Base-by-base conservation (phyloP, 768 basidiomycete species). In the Boletus sp. region DNA sequence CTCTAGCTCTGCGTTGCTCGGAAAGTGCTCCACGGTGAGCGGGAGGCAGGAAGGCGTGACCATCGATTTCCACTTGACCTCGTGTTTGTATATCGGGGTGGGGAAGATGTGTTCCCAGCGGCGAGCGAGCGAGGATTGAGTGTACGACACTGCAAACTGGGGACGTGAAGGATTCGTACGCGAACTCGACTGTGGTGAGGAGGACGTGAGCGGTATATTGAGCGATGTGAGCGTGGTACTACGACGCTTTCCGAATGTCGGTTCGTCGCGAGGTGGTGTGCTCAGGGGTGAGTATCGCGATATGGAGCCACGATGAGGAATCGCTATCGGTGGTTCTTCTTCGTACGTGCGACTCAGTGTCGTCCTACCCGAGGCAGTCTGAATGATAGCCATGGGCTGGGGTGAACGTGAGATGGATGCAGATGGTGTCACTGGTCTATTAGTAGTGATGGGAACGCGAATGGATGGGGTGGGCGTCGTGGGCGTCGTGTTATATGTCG, bases 41-140 rank as follows among this genome's bases (percentile, higher is more conserved):
- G 96, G 96, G 2, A 98, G 80, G 64, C 92, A 95, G 11, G 85
- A 83, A 0, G 95, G 94, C 0, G 90, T 89, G 50, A 87, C 80
- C 68, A 94, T 85, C 10, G 87, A 87, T 61, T 83, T 85, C 96
- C 96, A 98, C 69, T 98, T 97, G 71, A 94, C 81, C 45, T 95
- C 87, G 58, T 94, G 86, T 69, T 92, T 89, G 67, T 83, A 87
- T 28, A 82, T 70, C 7, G 86, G 83, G 17, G 80, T 79, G 0
- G 93, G 86, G 66, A 90, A 87, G 57, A 89, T 82, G 67, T 96
- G 92, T 61, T 95, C 86, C 94, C 95, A 98, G 18, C 94, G 77
- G 42, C 90, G 78, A 2, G 93, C 92, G n/a, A 94, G 83, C 11
- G 85, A 85, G 2, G 83, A 79, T 59, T 89, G 86, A 0, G 81